Percentiles rank a stretch among this genome's conserved stretches.
Evolutionary conservation across 306 rosid species (phyloP).

Genomic region (Comarum palustre): DNA sequence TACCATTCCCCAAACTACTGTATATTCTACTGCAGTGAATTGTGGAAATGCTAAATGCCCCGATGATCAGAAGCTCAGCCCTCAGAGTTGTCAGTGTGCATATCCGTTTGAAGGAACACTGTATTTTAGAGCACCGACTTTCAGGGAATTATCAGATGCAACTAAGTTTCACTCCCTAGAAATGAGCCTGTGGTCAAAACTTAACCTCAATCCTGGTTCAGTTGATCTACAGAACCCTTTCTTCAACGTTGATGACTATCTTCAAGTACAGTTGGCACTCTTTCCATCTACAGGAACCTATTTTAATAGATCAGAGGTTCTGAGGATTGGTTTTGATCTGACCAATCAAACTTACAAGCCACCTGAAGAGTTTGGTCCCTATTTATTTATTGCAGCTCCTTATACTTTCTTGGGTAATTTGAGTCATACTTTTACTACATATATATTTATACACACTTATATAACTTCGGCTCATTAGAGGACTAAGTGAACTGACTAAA

Average conservation of each 20-base stretch:
- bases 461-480: background rate
- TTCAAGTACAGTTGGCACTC: conserved; percentile 69
- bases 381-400: conserved; percentile 60
- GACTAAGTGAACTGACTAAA: conserved; percentile 26
- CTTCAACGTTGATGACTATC: conserved; percentile 75
- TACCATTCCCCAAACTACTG: conserved; percentile 43
- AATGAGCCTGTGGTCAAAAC: conserved; percentile 58
- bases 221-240: conserved; percentile 70
- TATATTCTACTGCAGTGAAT: conserved; percentile 68
- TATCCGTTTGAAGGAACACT: conserved; percentile 74
- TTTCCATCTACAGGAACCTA: conserved; percentile 62
- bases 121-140: conserved; percentile 74
- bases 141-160: conserved; percentile 60
- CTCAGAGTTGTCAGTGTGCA: conserved; percentile 88
- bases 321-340: conserved; percentile 74
- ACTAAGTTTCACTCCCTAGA: conserved; percentile 62
- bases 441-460: background rate
- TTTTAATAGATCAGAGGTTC: conserved; percentile 70
- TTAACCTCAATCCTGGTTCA: conserved; percentile 74
- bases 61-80: conserved; percentile 58
- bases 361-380: conserved; percentile 75
- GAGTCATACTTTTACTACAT: background rate
- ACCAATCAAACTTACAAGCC: conserved; percentile 87
- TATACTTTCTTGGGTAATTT: conserved; percentile 66
- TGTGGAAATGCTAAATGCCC: conserved; percentile 62